phyloP scores from a whole-genome alignment of 768 basidiomycete species.

The Pluteus cervinus region DNA sequence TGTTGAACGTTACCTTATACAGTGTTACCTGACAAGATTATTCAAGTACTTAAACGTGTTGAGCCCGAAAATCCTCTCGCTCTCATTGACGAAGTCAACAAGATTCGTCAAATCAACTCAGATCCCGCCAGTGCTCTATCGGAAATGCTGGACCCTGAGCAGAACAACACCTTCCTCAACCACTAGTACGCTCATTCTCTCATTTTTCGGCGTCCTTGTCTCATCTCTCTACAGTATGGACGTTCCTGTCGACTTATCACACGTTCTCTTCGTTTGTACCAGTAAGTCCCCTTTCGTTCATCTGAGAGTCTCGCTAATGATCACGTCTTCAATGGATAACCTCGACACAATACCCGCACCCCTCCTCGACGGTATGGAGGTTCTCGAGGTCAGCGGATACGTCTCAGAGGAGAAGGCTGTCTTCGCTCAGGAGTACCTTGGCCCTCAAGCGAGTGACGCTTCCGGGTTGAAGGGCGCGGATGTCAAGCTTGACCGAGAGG shows the following conservation, averaged over 20 bases:
- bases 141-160: conserved; percentile 93
- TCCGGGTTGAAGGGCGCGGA: conserved; percentile 82
- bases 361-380: conserved; percentile 92
- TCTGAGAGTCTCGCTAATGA: too few relatives aligned
- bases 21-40: conserved; percentile 90
- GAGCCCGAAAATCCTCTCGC: conserved; percentile 92
- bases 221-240: conserved; percentile 64
- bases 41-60: conserved; percentile 88
- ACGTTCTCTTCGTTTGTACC: conserved; percentile 96
- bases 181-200: conserved; percentile 64
- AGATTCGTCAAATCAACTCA: conserved; percentile 88
- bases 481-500: conserved; percentile 65
- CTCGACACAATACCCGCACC: conserved; percentile 92
- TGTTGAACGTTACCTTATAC: conserved; percentile 24
- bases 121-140: conserved; percentile 87
- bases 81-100: conserved; percentile 93
- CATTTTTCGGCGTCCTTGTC: conserved; percentile 1
- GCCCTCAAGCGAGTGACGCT: conserved; percentile 88
- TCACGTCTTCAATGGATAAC: conserved; percentile 80
- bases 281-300: too few relatives aligned
- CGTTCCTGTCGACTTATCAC: conserved; percentile 91
- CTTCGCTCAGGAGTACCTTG: conserved; percentile 83
- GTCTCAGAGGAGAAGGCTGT: conserved; percentile 88
- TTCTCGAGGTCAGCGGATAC: conserved; percentile 92
- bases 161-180: conserved; percentile 89